Conservation (phyloP, 805 yeast genomes). For the Teunomyces cretensis region DNA sequence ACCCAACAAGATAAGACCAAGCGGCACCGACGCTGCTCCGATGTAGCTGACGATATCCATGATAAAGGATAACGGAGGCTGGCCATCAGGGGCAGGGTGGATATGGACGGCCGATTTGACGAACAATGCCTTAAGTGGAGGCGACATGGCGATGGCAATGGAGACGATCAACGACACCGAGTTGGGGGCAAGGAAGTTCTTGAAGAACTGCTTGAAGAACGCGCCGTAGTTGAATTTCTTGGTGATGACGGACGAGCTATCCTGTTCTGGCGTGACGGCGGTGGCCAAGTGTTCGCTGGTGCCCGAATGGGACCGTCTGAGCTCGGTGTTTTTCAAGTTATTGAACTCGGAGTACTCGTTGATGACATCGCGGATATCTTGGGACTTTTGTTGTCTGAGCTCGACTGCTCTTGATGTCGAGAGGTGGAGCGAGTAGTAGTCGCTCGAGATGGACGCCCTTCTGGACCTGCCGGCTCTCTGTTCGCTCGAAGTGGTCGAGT, state of each 20-base stretch:
- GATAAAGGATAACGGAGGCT: conserved; percentile 80
- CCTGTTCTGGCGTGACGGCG: neutral
- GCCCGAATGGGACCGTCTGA: conserved; percentile 16
- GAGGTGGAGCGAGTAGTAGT: conserved; percentile 14
- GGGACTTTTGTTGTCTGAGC: conserved; percentile 24
- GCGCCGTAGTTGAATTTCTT: neutral
- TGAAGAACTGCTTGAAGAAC: conserved; percentile 11
- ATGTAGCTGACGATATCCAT: conserved; percentile 80
- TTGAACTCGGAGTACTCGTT: conserved; percentile 46
- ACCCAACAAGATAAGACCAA: conserved; percentile 80
- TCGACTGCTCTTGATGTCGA: conserved; percentile 22
- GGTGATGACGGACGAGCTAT: neutral
- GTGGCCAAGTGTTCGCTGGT: conserved; percentile 1
- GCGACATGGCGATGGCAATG: conserved; percentile 74
- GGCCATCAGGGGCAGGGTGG: conserved; percentile 77
- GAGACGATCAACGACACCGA: conserved; percentile 69
- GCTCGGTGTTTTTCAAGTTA: conserved; percentile 8
- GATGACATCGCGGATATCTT: conserved; percentile 40
- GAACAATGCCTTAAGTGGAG: conserved; percentile 63
- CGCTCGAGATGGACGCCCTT: conserved; percentile 9
- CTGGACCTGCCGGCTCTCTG: neutral
- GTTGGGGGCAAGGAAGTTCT: conserved; percentile 67
- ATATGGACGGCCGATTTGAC: conserved; percentile 49
- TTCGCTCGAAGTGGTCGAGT: conserved; percentile 6
- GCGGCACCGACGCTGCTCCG: conserved; percentile 86